These are phyloP conservation scores for Solanum neorickii DNA, from an alignment of 257 asterid species.

Conservation along the genomic window DNA sequence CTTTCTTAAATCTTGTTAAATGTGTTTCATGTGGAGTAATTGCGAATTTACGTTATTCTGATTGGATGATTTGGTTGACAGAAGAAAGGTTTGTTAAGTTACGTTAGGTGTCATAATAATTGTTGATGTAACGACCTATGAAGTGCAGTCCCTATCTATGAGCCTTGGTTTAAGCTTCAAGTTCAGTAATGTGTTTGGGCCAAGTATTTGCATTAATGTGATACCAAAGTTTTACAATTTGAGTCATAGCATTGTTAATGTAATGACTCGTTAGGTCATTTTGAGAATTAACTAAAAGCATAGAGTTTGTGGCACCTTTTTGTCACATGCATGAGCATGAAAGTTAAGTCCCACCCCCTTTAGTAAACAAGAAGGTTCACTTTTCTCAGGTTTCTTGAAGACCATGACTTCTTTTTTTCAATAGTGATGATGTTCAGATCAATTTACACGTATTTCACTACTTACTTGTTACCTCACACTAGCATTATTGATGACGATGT, in stretches of 20 bases:
- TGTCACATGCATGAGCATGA: not conserved
- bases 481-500: not conserved
- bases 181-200: not conserved
- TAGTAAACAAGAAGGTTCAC: not conserved
- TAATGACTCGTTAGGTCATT: not conserved
- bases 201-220: not conserved
- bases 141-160: not conserved
- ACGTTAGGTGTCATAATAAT: not conserved
- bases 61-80: not conserved
- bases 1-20: not conserved
- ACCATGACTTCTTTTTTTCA: not conserved
- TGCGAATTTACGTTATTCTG: not conserved
- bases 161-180: not conserved
- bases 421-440: not conserved
- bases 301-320: not conserved
- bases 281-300: not conserved
- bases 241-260: not conserved
- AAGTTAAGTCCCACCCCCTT: not conserved
- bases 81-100: not conserved
- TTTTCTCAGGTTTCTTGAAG: not conserved
- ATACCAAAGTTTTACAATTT: not conserved
- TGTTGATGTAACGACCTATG: not conserved
- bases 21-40: not conserved
- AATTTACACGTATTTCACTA: not conserved
- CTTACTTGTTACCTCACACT: not conserved